Percentiles rank a stretch among this genome's conserved stretches.
phyloP scores from a whole-genome alignment of 148 eudicot species.

The Vaccinium vitisidaea region DNA sequence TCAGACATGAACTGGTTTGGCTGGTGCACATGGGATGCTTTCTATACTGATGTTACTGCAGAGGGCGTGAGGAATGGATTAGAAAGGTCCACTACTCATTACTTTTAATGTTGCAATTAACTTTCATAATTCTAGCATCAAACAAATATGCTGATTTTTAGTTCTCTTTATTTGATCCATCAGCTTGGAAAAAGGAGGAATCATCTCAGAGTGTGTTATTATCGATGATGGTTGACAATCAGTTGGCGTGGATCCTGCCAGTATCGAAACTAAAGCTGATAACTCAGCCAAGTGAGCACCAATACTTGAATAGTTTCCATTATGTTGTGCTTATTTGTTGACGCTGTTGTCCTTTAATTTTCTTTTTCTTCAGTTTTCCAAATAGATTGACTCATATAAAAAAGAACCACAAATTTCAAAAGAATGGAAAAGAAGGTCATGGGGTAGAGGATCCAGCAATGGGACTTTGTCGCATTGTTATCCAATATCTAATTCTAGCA shows the following conservation, averaged over 20 bases:
- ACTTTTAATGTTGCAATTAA: not conserved
- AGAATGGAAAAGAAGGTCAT: conserved; percentile 65
- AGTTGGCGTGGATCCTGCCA: too few species aligned
- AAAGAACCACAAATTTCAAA: conserved; percentile 81
- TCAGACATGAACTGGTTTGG: conserved; percentile 93
- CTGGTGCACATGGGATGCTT: conserved; percentile 98
- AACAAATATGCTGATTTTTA: not conserved
- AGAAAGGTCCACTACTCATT: conserved; percentile 43
- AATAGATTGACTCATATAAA: conserved; percentile 72
- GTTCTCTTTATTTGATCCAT: not conserved
- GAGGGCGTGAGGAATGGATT: conserved; percentile 76
- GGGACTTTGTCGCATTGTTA: conserved; percentile 56
- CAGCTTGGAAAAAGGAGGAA: conserved; percentile 73
- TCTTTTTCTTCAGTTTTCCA: conserved; percentile 51
- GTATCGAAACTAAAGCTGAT: conserved; percentile 46
- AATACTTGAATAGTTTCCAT: not conserved
- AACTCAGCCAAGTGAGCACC: conserved; percentile 68
- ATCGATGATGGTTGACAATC: conserved; percentile 94
- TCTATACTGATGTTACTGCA: conserved; percentile 70
- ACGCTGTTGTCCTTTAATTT: conserved; percentile 1
- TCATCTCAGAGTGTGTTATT: conserved; percentile 74
- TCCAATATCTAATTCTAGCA: conserved; percentile 16
- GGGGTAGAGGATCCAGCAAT: conserved; percentile 53
- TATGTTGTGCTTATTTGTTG: not conserved
- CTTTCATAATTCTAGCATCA: not conserved